Percentiles rank a stretch among this genome's conserved stretches.
These are phyloP conservation scores for Phytophthora fragariae DNA, from an alignment of 352 stramenopile species.

Conservation along the genomic window DNA sequence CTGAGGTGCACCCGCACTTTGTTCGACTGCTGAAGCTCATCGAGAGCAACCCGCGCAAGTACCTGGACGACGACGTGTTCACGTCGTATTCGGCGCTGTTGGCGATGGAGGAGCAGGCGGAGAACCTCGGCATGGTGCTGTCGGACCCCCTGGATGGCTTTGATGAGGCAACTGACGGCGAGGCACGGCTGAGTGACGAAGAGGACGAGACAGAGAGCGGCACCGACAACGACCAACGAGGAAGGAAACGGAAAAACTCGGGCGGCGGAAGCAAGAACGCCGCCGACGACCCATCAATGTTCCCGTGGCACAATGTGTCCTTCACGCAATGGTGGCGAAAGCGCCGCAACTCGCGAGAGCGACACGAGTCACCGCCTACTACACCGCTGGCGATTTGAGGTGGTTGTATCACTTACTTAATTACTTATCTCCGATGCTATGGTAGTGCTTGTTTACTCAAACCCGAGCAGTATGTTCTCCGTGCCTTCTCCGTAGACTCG, in stretches of 20 bases:
- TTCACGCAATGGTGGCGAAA: slow-evolving; percentile 84
- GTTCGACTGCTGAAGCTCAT: slow-evolving; percentile 84
- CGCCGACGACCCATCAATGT: slow-evolving; percentile 51
- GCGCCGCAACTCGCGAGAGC: slow-evolving; percentile 41
- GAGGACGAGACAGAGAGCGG: slow-evolving; percentile 46
- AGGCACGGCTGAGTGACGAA: slow-evolving; percentile 76
- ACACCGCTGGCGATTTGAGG: slow-evolving; percentile 26
- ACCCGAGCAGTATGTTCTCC: slow-evolving; percentile 63
- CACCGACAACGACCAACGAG: slow-evolving; percentile 38
- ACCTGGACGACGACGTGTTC: slow-evolving; percentile 89
- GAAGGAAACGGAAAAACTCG: slow-evolving; percentile 40
- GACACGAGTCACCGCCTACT: slow-evolving; percentile 28
- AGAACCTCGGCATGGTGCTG: slow-evolving; percentile 37
- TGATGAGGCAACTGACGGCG: slow-evolving; percentile 74
- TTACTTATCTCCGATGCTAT: slow-evolving; percentile 15
- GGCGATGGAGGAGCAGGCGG: slow-evolving; percentile 72
- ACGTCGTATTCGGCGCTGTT: slow-evolving; percentile 75
- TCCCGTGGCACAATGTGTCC: slow-evolving; percentile 79
- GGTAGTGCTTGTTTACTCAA: slow-evolving; percentile 51
- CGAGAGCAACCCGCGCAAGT: slow-evolving; percentile 91
- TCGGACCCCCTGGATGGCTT: slow-evolving; percentile 42
- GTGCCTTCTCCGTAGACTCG: slow-evolving; percentile 63
- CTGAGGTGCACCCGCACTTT: slow-evolving; percentile 89
- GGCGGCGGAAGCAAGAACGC: slow-evolving; percentile 28
- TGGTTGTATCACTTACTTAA: slow-evolving; percentile 13